Evolutionary conservation across 805 yeast species (phyloP), one percentile per base, ranked within the genome.

Genomic region (Starmerella stellata): DNA sequence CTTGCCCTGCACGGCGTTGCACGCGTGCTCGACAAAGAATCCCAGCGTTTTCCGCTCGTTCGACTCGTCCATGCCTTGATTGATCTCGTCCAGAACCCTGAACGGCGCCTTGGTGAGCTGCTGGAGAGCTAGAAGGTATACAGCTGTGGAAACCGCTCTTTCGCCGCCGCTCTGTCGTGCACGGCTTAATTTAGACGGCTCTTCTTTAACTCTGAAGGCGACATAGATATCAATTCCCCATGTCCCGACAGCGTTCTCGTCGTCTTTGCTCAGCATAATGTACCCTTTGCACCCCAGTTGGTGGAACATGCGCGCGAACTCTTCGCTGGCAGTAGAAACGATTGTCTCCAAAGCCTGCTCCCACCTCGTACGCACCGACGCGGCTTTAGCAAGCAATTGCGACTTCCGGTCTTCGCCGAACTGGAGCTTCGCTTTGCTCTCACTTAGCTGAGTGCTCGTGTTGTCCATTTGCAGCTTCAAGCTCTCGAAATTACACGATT

Each of bases 131-230:
- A 90, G 79, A 53, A 90, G 69, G 54, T 78, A 90, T 38, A 85
- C 70, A 2, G 87, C 87, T 0, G 96, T 90, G 0, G 95, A 76
- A 0, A 90, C 94, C 1, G 96, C 93, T 52, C 94, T 71, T 57
- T 90, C 99, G 37, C 99, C 99, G 40, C 99, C 99, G 1, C 95
- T 81, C 55, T 90, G 98, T 2, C 87, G 72, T 41, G 78, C 82
- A n/a, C 81, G 72, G 51, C 81, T 85, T 36, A 90, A 64, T 16
- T 70, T 69, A 45, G 74, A 74, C 42, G 78, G 56, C n/a, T 67
- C 73, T 14, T 83, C 73, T 35, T 66, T 70, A 46, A 78, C 82
- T 52, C 98, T 68, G 56, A 90, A 90, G 44, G 81, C 74, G 7
- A 90, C 96, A 55, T 73, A 55, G 33, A 92, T 80, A 43, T 79